phyloP scores from a whole-genome alignment of 805 yeast genomes.

The Candida germanica region DNA sequence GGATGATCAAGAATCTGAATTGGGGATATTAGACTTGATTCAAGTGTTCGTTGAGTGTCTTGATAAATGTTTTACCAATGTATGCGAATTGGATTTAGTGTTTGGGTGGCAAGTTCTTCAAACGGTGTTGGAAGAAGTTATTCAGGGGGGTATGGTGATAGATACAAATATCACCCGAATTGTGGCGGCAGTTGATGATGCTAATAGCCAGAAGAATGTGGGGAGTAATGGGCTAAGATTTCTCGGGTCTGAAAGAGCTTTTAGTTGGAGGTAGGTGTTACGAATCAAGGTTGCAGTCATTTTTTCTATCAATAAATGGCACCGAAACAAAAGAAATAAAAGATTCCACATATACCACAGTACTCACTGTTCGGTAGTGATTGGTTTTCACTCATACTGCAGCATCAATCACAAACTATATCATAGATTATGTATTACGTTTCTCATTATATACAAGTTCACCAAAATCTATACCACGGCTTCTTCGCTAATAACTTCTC shows the following conservation, averaged over 20 bases:
- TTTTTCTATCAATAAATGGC: too few species aligned
- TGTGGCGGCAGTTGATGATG: slow-evolving; percentile 78
- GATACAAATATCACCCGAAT: slow-evolving; percentile 83
- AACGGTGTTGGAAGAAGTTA: slow-evolving; percentile 84
- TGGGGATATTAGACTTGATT: slow-evolving; percentile 89
- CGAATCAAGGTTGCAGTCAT: too few species aligned
- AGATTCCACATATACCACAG: too few species aligned
- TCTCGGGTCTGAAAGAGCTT: slow-evolving; percentile 20
- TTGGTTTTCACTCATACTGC: too few species aligned
- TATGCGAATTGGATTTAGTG: slow-evolving; percentile 93
- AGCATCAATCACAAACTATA: too few species aligned
- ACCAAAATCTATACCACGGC: slow-evolving; percentile 15
- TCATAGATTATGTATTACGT: slow-evolving; percentile 9
- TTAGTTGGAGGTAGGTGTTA: slow-evolving; percentile 17
- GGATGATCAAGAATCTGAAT: slow-evolving; percentile 92
- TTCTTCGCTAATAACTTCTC: slow-evolving; percentile 22
- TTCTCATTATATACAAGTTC: slow-evolving; percentile 13
- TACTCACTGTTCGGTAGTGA: too few species aligned
- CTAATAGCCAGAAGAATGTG: slow-evolving; percentile 48
- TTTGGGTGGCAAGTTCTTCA: slow-evolving; percentile 98
- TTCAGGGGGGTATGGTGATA: slow-evolving; percentile 97
- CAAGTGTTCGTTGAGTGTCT: slow-evolving; percentile 96
- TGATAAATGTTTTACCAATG: slow-evolving; percentile 89
- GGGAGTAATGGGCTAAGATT: slow-evolving; percentile 20
- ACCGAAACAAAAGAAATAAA: too few species aligned